Evolutionary conservation across 129 eudicot species (phyloP).

Genomic region (Solidago caesia): DNA sequence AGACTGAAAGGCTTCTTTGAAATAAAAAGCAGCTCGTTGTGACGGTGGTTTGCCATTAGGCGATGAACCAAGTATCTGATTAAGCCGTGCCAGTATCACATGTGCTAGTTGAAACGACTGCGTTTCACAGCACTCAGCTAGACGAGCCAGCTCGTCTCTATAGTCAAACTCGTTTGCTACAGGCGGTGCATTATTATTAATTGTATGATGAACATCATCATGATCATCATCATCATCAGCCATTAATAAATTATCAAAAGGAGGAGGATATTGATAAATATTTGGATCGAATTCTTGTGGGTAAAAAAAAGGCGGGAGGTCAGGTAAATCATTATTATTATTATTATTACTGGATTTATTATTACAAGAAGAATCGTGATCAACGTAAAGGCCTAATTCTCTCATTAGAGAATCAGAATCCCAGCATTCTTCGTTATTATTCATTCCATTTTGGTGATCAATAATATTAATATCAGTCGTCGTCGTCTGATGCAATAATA

Average conservation of each 20-base stretch:
- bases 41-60: constrained; percentile 67
- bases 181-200: too few relatives aligned
- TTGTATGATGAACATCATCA: background rate
- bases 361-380: constrained; percentile 48
- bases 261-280: constrained; percentile 3
- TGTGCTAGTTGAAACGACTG: constrained; percentile 70
- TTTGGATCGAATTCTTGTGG: constrained; percentile 32
- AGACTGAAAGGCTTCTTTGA: constrained; percentile 81
- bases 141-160: constrained; percentile 58
- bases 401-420: constrained; percentile 56
- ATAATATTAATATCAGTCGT: too few relatives aligned
- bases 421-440: too few relatives aligned
- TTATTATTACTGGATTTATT: constrained; percentile 26
- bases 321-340: background rate
- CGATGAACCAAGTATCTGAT: constrained; percentile 44
- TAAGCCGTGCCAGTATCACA: constrained; percentile 69
- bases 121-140: constrained; percentile 79
- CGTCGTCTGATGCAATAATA: background rate
- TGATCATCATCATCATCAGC: background rate
- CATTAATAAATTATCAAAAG: too few relatives aligned
- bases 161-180: constrained; percentile 37
- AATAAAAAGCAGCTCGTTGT: constrained; percentile 84
- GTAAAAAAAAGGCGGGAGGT: constrained; percentile 20
- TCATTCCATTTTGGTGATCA: too few relatives aligned
- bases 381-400: constrained; percentile 55